phyloP scores from a whole-genome alignment of 2,329 filamentous ascomycete genomes.

The Arthroderma uncinatum region DNA sequence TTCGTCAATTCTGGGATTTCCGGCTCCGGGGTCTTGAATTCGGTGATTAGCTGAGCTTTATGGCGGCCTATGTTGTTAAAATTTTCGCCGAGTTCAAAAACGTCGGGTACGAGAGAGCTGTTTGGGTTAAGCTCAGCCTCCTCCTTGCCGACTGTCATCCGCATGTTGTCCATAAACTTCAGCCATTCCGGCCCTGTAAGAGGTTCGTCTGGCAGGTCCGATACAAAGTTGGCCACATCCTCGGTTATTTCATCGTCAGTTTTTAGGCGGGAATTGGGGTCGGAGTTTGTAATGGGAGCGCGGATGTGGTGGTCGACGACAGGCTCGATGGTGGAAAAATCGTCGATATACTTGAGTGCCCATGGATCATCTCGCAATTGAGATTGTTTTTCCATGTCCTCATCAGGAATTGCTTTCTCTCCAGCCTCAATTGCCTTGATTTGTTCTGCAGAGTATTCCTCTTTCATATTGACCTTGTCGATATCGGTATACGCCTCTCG shows the following conservation, averaged over 20 bases:
- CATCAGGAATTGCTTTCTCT: constrained; percentile 61
- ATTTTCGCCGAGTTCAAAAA: constrained; percentile 37
- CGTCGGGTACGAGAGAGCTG: constrained; percentile 40
- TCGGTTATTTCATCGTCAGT: constrained; percentile 49
- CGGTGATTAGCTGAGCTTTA: constrained; percentile 19
- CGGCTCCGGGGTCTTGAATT: constrained; percentile 18
- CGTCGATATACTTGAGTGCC: constrained; percentile 65
- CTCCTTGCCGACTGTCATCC: constrained; percentile 41
- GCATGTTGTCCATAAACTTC: constrained; percentile 36
- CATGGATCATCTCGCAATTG: constrained; percentile 61
- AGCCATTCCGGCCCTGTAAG: constrained; percentile 32
- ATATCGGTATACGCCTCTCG: constrained; percentile 53
- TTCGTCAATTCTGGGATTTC: constrained; percentile 22
- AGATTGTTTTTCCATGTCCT: constrained; percentile 64
- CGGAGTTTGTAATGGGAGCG: constrained; percentile 40
- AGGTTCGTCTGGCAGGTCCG: constrained; percentile 42
- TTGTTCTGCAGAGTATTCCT: constrained; percentile 70
- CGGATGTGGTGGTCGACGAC: constrained; percentile 60
- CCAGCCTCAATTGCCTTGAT: constrained; percentile 69
- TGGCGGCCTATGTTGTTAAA: constrained; percentile 16
- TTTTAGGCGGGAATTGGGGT: constrained; percentile 51
- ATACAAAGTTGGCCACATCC: constrained; percentile 40
- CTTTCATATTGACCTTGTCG: constrained; percentile 51
- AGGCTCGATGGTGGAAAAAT: constrained; percentile 66
- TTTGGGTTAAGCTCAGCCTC: constrained; percentile 40